Evolutionary conservation across 306 rosid genomes (phyloP), one percentile per base, ranked within the genome.

Genomic region (Quercus glauca): DNA sequence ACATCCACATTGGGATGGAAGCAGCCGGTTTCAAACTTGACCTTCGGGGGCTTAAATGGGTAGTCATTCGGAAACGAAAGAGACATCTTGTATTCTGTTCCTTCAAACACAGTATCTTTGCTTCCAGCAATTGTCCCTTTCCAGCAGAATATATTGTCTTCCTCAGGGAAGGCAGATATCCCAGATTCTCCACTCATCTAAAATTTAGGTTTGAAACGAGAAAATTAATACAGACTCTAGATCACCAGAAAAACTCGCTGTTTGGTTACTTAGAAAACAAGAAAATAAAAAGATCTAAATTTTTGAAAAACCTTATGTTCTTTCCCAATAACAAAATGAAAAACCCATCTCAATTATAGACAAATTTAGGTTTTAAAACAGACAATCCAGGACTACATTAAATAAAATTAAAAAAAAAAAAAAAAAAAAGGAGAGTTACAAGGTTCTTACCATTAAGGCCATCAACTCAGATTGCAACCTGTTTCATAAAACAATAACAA

Each of bases 181-280:
- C 97, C 97, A 20, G 94, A 81, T 73, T 93, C 98, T 41, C 97
- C 99, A 69, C 98, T 86, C 98, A 94, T 94, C 98, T 94, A 52
- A 8, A 81, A 79, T 79, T 31, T 51, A 64, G 70, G 9, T 17
- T 80, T 43, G 71, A 21, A 72, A 70, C 18, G 17, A 75, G 3
- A 61, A 73, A 15, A 8, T 73, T 33, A 45, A 56, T 19, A 43
- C 2, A 18, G 6, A 19, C 67, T 49, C 35, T 71, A 58, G 76
- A 65, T 35, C 49, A 45, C 58, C 74, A 12, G 14, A 10, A 58
- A 31, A 11, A 18, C 2, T 55, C 3, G 69, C 19, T 6, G 35
- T 29, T 49, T 55, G 35, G 18, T 58, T 18, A 14, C 51, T 41
- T 21, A 64, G 69, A 61, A 51, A 15, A 26, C 63, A 35, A 6